Evolutionary conservation across 2,329 filamentous ascomycete species (phyloP).

Genomic region (Xylariaceae sp.): DNA sequence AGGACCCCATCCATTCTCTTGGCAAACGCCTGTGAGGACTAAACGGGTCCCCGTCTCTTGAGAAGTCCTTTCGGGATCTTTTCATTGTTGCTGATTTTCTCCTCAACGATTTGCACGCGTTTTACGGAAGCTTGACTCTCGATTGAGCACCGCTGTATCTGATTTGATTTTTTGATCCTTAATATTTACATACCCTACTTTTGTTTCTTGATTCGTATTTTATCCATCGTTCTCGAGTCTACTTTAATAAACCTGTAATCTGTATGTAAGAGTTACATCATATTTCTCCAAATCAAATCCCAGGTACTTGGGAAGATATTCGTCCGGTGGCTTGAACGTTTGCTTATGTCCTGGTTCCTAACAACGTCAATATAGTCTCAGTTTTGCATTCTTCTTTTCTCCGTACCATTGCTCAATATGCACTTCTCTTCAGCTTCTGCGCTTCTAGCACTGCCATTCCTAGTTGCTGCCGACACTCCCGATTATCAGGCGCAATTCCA

Average conservation of each 20-base stretch:
- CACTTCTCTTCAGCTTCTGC: slow-evolving; percentile 60
- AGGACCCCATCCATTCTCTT: slow-evolving; percentile 3
- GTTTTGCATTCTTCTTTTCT: not conserved
- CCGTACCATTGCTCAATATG: slow-evolving; percentile 51
- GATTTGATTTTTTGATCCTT: too few relatives aligned
- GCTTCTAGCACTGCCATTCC: slow-evolving; percentile 61
- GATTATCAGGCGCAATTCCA: slow-evolving; percentile 69
- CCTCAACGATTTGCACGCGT: slow-evolving; percentile 16
- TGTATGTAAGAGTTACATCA: slow-evolving; percentile 36
- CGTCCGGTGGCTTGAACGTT: slow-evolving; percentile 1
- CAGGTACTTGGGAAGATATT: slow-evolving; percentile 3
- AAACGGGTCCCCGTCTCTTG: not conserved
- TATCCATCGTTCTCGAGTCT: not conserved
- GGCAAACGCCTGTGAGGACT: slow-evolving; percentile 4
- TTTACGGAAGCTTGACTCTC: not conserved
- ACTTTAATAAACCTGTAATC: not conserved
- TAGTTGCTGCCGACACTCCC: slow-evolving; percentile 59
- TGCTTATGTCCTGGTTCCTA: slow-evolving; percentile 18
- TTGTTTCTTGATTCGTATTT: not conserved
- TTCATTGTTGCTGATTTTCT: slow-evolving; percentile 17
- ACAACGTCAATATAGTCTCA: slow-evolving; percentile 14
- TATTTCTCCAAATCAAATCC: slow-evolving; percentile 18
- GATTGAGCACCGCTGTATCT: not conserved
- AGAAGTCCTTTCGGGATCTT: not conserved
- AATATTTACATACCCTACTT: too few relatives aligned